phyloP scores from a whole-genome alignment of 495 filamentous ascomycete species.

The Neurospora terricola region DNA sequence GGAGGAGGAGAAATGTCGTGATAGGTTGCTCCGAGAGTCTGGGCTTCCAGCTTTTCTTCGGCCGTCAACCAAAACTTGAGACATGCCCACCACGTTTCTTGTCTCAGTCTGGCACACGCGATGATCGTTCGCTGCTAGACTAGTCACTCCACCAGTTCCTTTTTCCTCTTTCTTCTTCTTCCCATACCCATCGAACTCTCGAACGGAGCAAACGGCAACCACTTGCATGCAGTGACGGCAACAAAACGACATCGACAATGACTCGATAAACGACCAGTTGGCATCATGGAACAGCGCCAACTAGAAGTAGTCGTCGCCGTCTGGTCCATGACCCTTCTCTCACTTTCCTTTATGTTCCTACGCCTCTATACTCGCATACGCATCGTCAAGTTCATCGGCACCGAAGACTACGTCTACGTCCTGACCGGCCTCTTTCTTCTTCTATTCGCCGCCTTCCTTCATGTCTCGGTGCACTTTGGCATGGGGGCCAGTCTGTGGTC shows the following conservation, averaged over 20 bases:
- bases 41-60: neutral
- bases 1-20: neutral
- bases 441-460: conserved; percentile 23
- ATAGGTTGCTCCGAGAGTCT: neutral
- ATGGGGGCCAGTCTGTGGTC: conserved; percentile 26
- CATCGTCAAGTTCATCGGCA: conserved; percentile 28
- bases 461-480: conserved; percentile 25
- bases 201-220: neutral
- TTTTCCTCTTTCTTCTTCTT: neutral
- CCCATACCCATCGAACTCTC: neutral
- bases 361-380: conserved; percentile 27
- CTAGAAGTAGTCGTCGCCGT: conserved; percentile 22
- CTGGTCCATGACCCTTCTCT: conserved; percentile 27
- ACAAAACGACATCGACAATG: neutral
- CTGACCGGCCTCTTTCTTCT: conserved; percentile 27
- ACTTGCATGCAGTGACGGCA: neutral
- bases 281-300: conserved; percentile 13
- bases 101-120: neutral
- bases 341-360: conserved; percentile 20
- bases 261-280: neutral
- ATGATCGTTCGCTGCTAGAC: neutral
- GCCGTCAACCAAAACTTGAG: neutral
- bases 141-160: neutral
- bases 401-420: conserved; percentile 28
- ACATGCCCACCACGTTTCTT: neutral